Evolutionary conservation across 2,329 filamentous ascomycete species (phyloP), one percentile per base, ranked within the genome.

Genomic region (Alternaria postmessia): DNA sequence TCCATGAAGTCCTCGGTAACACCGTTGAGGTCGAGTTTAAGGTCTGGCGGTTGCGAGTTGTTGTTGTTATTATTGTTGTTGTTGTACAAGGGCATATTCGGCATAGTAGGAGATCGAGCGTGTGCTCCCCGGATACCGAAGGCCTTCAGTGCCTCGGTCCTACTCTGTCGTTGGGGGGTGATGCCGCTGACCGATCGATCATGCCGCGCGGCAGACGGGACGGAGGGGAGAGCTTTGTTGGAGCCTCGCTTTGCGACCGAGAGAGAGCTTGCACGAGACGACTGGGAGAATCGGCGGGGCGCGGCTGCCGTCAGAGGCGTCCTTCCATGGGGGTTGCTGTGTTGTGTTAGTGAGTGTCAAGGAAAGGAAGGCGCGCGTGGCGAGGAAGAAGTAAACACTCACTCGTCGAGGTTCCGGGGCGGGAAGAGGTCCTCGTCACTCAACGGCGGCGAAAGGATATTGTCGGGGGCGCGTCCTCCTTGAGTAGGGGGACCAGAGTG

Each of bases 331-430:
- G 77, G 76, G 58, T 78, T 66, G 44, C 77, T 79, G 57, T 20
- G 32, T 39, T 34, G 39, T 28, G 64, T 74, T 54, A 76, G 66
- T 58, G 44, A 20, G 8, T 16, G 38, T 43, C 12, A 8, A 7
- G 14, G 41, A 28, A 49, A 54, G 51, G 48, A 30, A 49, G 49
- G 54, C 39, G 51, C 55, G 46, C 55, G 46, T 41, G 26, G 41
- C 20, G 18, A 43, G 22, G 47, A 26, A 28, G 16, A 38, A 38
- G 34, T 7, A 38, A 38, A 24, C 26, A 66, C 78, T 71, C 63
- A 80, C 78, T 75, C 73, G 69, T 80, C 78, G 7, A 79, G 75
- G 53, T 79, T 75, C 57, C 77, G 65, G 39, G 74, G 75, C 28
- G 73, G 61, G 53, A 81, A 77, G 56, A 73, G 61, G 28, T 72